Base-by-base conservation (phyloP, 1,284 basidiomycete genomes). In the Boletus calvinii region DNA sequence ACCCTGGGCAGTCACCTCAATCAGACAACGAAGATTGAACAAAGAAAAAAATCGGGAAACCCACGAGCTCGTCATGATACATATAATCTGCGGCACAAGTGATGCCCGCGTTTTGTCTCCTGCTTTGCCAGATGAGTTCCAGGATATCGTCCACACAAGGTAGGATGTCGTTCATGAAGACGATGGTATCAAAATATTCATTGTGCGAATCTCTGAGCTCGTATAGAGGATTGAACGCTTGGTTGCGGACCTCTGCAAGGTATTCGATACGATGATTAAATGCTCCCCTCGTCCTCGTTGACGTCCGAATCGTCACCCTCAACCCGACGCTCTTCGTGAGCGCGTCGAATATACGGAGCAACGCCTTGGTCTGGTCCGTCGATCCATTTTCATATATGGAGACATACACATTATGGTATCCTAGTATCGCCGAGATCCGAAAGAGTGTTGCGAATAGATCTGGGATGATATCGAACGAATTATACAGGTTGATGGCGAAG, bases 251-350 rank as follows among this genome's bases (percentile, higher is more conserved):
- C 69, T 98, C 94, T 26, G 94, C 94, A 49, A 98, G 86, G 73
- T 98, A 98, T 71, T 98, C 95, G 76, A 98, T 98, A 58, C 94
- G 93, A 70, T 98, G 94, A 71, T 94, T 94, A 78, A 98, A 97
- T n/a, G 90, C 88, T 46, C 94, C 95, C 48, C 94, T 79, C 6
- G 89, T 94, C 59, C 94, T 85, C 77, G 87, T 89, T 13, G 88
- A 92, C 1, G 93, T 93, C 51, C 92, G 84, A 64, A 98, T 97
- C 60, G 87, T 90, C 55, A 98, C 83, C 42, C 94, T 85, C 71
- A 98, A 79, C 24, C 95, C 94, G 54, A 94, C 92, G 30, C 85
- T 86, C 42, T 87, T 79, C 7, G 91, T 92, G 46, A 98, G 79
- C 12, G 93, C 89, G 70, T 95, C 93, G 66, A 96, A 96, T 54